phyloP scores from a whole-genome alignment of 2,329 filamentous ascomycete species.

The Fusarium xyrophilum region DNA sequence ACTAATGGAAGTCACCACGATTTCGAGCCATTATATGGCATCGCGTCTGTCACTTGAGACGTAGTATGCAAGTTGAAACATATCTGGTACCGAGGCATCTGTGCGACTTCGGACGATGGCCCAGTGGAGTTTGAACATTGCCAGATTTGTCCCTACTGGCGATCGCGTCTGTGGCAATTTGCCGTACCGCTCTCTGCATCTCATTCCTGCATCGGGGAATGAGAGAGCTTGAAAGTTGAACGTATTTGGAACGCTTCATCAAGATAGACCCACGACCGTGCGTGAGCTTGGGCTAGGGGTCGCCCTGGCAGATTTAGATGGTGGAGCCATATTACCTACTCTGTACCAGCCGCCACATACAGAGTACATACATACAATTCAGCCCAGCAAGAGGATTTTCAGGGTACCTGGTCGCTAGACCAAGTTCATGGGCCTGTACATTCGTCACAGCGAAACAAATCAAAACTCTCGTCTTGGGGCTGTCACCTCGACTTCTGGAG shows the following conservation, averaged over 20 bases:
- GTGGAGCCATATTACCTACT: constrained; percentile 38
- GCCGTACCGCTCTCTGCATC: constrained; percentile 4
- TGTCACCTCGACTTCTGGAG: background rate
- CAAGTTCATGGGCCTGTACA: background rate
- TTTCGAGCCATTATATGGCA: background rate
- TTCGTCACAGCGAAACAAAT: background rate
- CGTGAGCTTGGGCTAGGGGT: constrained; percentile 31
- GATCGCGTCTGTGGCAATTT: constrained; percentile 18
- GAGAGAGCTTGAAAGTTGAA: constrained; percentile 23
- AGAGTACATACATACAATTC: constrained; percentile 33
- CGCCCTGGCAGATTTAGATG: constrained; percentile 31
- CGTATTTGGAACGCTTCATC: constrained; percentile 34
- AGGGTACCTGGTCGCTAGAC: constrained; percentile 20
- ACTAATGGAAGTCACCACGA: background rate
- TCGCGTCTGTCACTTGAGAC: background rate
- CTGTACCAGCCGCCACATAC: constrained; percentile 31
- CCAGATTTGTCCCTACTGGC: constrained; percentile 3
- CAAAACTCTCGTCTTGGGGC: background rate
- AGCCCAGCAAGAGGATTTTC: constrained; percentile 34
- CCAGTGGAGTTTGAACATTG: constrained; percentile 18
- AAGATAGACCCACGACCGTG: constrained; percentile 32
- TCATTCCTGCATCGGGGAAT: constrained; percentile 11
- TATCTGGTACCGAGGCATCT: background rate
- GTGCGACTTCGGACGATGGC: constrained; percentile 25
- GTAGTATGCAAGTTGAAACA: background rate